These are phyloP conservation scores for Xylariaceae sp. DNA, from an alignment of 2,329 filamentous ascomycete species.

Conservation along the genomic window DNA sequence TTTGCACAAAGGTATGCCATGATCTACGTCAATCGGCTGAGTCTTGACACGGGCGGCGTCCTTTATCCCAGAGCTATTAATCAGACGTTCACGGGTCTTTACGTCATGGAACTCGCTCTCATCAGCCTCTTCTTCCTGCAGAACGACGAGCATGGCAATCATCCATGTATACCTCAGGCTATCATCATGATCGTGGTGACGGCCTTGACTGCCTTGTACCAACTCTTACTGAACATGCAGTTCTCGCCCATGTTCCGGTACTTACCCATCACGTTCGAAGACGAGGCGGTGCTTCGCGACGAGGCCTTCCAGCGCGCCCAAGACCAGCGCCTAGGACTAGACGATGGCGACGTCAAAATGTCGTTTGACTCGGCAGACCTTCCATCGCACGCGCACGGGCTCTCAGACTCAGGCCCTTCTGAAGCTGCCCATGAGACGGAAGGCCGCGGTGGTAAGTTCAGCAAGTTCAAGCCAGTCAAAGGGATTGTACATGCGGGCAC, in stretches of 20 bases:
- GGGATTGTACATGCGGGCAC: slow-evolving; percentile 47
- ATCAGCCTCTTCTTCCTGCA: slow-evolving; percentile 87
- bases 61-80: slow-evolving; percentile 92
- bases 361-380: slow-evolving; percentile 39
- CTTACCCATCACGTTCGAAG: slow-evolving; percentile 90
- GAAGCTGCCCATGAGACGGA: slow-evolving; percentile 24
- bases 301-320: slow-evolving; percentile 82
- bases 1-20: slow-evolving; percentile 95
- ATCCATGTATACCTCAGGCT: slow-evolving; percentile 70
- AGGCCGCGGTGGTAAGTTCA: slow-evolving; percentile 25
- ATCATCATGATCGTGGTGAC: slow-evolving; percentile 79
- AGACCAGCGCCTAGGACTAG: slow-evolving; percentile 63
- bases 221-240: slow-evolving; percentile 75
- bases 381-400: slow-evolving; percentile 39
- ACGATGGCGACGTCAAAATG: slow-evolving; percentile 48
- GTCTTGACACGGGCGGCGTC: slow-evolving; percentile 86
- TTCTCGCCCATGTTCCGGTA: slow-evolving; percentile 86
- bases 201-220: slow-evolving; percentile 71
- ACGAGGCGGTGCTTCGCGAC: slow-evolving; percentile 89
- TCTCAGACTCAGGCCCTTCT: slow-evolving; percentile 37
- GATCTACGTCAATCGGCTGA: slow-evolving; percentile 88
- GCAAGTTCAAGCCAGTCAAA: slow-evolving; percentile 41
- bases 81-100: slow-evolving; percentile 90
- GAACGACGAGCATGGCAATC: slow-evolving; percentile 49
- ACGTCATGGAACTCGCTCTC: slow-evolving; percentile 89